Conservation (phyloP, 768 basidiomycete species). For the Pisolithus marmoratus region DNA sequence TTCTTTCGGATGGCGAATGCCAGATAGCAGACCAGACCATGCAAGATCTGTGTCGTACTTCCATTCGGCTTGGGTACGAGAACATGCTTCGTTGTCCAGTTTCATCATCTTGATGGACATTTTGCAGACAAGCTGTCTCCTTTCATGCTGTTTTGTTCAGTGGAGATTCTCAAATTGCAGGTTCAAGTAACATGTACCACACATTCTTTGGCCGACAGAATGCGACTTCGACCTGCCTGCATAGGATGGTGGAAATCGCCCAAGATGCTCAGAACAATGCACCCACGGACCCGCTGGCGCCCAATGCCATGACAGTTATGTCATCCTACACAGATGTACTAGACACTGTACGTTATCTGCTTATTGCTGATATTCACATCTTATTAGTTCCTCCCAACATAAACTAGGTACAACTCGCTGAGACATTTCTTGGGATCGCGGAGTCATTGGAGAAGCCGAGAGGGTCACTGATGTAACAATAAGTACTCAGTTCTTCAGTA, state of each 20-base stretch:
- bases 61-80: constrained; percentile 40
- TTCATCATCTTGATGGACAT: neutral
- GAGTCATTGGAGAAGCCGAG: constrained; percentile 50
- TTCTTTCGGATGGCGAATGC: constrained; percentile 37
- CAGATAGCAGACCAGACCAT: constrained; percentile 31
- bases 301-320: constrained; percentile 24
- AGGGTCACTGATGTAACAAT: constrained; percentile 21
- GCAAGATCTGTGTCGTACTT: constrained; percentile 36
- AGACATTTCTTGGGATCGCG: constrained; percentile 54
- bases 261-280: constrained; percentile 39
- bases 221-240: constrained; percentile 24
- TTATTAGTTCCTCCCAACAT: too few species aligned
- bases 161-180: neutral
- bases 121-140: constrained; percentile 46
- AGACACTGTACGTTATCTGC: constrained; percentile 37
- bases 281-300: constrained; percentile 34
- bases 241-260: constrained; percentile 50
- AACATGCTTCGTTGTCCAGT: too few species aligned
- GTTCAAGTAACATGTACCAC: too few species aligned
- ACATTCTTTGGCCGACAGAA: too few species aligned
- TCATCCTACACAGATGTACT: constrained; percentile 49
- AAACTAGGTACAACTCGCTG: constrained; percentile 44
- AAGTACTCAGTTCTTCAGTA: too few species aligned
- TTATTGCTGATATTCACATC: neutral
- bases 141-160: constrained; percentile 60